Evolutionary conservation across 148 eudicot species (phyloP).

Genomic region (Polygonum aviculare): DNA sequence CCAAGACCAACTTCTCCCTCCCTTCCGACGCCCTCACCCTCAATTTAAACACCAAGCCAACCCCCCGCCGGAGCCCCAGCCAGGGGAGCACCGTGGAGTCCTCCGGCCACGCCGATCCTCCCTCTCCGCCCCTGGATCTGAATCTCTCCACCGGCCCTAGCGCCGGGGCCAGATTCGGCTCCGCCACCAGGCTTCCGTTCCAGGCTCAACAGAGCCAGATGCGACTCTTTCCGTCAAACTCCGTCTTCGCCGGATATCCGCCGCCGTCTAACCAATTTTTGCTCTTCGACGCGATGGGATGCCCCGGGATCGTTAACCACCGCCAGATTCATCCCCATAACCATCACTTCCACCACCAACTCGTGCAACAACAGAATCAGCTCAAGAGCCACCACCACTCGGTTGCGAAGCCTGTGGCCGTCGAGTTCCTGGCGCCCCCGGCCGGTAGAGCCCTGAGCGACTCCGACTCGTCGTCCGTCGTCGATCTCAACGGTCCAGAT

Average conservation of each 20-base stretch:
- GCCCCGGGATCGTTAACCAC: conserved; percentile 9
- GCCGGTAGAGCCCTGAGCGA: conserved; percentile 19
- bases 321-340: not conserved
- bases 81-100: conserved; percentile 32
- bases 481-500: conserved; percentile 14
- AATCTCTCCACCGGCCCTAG: conserved; percentile 13
- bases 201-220: not conserved
- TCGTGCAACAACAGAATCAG: not conserved
- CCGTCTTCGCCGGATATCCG: not conserved
- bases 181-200: conserved; percentile 1
- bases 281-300: conserved; percentile 14
- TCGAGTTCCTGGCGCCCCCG: conserved; percentile 1
- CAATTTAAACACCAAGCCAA: not conserved
- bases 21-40: conserved; percentile 5
- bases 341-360: not conserved
- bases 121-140: conserved; percentile 21
- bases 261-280: conserved; percentile 3
- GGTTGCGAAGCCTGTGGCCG: not conserved
- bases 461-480: conserved; percentile 25
- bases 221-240: not conserved
- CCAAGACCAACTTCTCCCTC: conserved; percentile 27
- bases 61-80: conserved; percentile 19
- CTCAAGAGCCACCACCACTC: not conserved
- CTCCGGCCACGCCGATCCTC: conserved; percentile 11
- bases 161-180: not conserved